Evolutionary conservation across 352 stramenopile species (phyloP), one percentile per base, ranked within the genome.

Genomic region (Plasmopara viticola): DNA sequence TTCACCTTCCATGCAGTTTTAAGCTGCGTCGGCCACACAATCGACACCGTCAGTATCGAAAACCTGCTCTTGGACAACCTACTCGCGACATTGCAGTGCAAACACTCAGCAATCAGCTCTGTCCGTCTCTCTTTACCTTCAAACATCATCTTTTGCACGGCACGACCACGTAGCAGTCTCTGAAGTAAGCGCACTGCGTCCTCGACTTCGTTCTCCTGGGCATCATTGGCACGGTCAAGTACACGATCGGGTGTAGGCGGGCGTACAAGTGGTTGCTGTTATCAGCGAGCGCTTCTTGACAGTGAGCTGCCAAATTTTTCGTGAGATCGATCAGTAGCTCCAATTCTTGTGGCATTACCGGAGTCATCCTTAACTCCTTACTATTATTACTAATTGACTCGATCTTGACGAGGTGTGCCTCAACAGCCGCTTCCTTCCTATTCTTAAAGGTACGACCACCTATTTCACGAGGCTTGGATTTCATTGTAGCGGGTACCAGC

Each of bases 121-220:
- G 81, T 53, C 6, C 89, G 74, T 6, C 87, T 81, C 48, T 90
- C 72, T 40, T 95, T 95, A 64, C 84, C 90, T 41, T 97, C 86
- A 51, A 94, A 95, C 88, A 97, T 97, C 66, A 91, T 93, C 53
- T 96, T 97, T 68, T 97, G 90, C 17, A 97, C 85, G 15, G 89
- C 87, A 31, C 89, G 82, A 13, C 90, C 90, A 39, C 90, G 82
- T 29, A 97, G 48, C 4, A 97, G 66, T 48, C 88, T 83, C 64
- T 97, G 90, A 6, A 97, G 56, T 38, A 97, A 61, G 12, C 83
- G 66, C 9, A 94, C 68, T n/a, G 85, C 78, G 20, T 85, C 66
- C 7, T 73, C 66, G 6, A 84, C 48, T 8, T 68, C 63, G 12
- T 89, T 72, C 41, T 94, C 70, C 8, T 70, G 62, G 4, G 45